Percentiles rank a stretch among this genome's conserved stretches.
Evolutionary conservation across 208 protist species (phyloP).

Genomic region (Trypanosomatidae sp.): DNA sequence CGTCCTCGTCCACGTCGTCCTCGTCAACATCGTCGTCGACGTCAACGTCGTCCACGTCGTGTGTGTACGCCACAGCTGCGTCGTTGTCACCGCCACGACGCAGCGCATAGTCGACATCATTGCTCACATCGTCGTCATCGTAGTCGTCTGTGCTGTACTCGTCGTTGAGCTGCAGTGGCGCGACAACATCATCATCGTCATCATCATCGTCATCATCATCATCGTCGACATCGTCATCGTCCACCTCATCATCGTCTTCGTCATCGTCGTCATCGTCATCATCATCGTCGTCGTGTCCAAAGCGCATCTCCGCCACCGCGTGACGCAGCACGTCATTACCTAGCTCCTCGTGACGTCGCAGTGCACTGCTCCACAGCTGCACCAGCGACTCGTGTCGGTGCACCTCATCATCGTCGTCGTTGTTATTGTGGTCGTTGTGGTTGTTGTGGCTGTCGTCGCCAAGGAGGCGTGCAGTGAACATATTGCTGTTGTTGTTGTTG

Average conservation of each 20-base stretch:
- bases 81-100: no score
- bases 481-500: neutral
- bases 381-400: neutral
- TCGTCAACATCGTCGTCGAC: slow-evolving; percentile 4
- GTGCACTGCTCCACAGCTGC: no score
- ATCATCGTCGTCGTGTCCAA: neutral
- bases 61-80: no score
- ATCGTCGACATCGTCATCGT: slow-evolving; percentile 9
- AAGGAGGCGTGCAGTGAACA: no score
- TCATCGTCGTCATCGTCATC: neutral
- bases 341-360: no score
- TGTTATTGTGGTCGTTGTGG: neutral
- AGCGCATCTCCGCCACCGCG: no score
- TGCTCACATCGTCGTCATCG: neutral
- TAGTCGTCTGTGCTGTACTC: slow-evolving; percentile 1
- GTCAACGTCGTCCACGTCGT: no score
- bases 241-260: slow-evolving; percentile 3
- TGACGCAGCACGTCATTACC: no score
- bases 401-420: neutral
- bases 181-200: slow-evolving; percentile 1
- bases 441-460: no score
- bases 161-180: no score
- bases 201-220: slow-evolving; percentile 6
- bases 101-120: no score
- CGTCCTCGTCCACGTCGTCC: slow-evolving; percentile 11